A percentile compares a stretch with the other conserved stretches of the same genome.
Conservation (phyloP, 805 yeast species). For the Metschnikowia proteae region DNA sequence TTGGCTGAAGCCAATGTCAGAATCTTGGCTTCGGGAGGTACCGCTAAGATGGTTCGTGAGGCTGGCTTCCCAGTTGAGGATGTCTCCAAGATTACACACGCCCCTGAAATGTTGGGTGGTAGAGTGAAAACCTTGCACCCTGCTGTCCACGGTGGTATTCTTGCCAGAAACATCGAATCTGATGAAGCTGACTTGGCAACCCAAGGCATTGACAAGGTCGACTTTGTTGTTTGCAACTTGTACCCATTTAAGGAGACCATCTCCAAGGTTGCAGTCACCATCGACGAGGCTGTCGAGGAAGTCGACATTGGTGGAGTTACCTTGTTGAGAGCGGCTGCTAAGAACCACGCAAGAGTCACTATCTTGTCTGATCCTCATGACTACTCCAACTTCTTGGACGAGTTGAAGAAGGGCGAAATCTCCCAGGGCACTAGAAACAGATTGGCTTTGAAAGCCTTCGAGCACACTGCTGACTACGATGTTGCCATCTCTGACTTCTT, state of each 20-base stretch:
- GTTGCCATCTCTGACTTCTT: slow-evolving; percentile 93
- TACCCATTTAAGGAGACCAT: slow-evolving; percentile 98
- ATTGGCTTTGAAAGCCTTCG: slow-evolving; percentile 94
- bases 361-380: slow-evolving; percentile 93
- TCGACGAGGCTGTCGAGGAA: slow-evolving; percentile 97
- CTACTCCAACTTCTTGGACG: slow-evolving; percentile 82
- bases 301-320: slow-evolving; percentile 98
- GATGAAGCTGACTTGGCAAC: slow-evolving; percentile 85
- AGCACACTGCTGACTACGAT: slow-evolving; percentile 97
- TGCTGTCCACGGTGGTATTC: slow-evolving; percentile 96
- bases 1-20: slow-evolving; percentile 83
- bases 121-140: slow-evolving; percentile 98
- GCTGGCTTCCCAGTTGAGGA: slow-evolving; percentile 98
- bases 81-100: slow-evolving; percentile 91
- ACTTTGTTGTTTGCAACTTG: slow-evolving; percentile 94
- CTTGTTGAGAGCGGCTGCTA: slow-evolving; percentile 95
- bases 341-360: slow-evolving; percentile 94
- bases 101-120: slow-evolving; percentile 99
- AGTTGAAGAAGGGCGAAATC: slow-evolving; percentile 71
- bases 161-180: slow-evolving; percentile 87
- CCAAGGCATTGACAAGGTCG: slow-evolving; percentile 94
- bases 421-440: slow-evolving; percentile 70
- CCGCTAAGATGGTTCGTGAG: slow-evolving; percentile 89
- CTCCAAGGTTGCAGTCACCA: slow-evolving; percentile 90
- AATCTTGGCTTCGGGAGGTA: slow-evolving; percentile 95